A percentile compares a stretch with the other conserved stretches of the same genome.
phyloP scores from a whole-genome alignment of 192 early-diverging fungal genomes.

The Dissophora globulifera region DNA sequence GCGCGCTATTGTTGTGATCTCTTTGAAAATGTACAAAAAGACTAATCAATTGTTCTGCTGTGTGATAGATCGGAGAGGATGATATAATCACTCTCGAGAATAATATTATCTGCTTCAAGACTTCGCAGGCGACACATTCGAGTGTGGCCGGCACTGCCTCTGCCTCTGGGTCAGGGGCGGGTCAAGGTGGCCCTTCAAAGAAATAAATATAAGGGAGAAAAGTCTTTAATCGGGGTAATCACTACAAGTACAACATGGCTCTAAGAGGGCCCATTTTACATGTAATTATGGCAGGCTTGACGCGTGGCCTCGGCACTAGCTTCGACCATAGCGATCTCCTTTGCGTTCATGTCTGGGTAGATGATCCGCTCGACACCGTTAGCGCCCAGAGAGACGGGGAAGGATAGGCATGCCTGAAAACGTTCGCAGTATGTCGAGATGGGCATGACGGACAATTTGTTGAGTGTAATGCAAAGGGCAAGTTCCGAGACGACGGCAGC shows the following conservation, averaged over 20 bases:
- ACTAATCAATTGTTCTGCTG: too few relatives aligned
- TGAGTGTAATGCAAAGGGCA: conserved; percentile 73
- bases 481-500: conserved; percentile 80
- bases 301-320: conserved; percentile 65
- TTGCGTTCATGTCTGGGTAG: conserved; percentile 68
- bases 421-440: conserved; percentile 74
- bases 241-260: too few relatives aligned
- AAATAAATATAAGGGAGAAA: not conserved
- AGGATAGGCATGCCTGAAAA: conserved; percentile 73
- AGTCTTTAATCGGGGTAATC: not conserved
- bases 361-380: conserved; percentile 78
- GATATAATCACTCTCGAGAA: conserved; percentile 65
- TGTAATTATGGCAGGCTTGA: conserved; percentile 62
- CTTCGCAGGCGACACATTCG: conserved; percentile 54
- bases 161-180: not conserved
- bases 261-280: not conserved
- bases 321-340: conserved; percentile 69
- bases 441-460: conserved; percentile 76
- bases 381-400: conserved; percentile 81
- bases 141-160: conserved; percentile 9
- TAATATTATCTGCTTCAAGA: conserved; percentile 75
- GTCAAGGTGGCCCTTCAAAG: conserved; percentile 6
- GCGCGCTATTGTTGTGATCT: too few relatives aligned
- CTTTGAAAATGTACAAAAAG: too few relatives aligned
- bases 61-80: conserved; percentile 68